Conservation (phyloP, 768 basidiomycete species). For the Tulasnella sp. region DNA sequence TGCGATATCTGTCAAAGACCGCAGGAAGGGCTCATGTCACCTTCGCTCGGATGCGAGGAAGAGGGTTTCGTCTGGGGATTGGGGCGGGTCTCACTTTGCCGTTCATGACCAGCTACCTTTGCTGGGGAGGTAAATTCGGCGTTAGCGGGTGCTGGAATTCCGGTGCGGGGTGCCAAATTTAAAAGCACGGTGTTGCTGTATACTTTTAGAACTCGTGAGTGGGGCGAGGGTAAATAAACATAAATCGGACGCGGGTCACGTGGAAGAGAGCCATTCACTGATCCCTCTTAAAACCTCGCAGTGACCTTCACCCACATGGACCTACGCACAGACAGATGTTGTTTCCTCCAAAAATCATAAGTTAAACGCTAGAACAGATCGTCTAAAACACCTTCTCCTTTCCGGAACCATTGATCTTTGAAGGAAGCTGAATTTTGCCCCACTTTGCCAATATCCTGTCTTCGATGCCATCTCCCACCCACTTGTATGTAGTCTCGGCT, state of each 20-base stretch:
- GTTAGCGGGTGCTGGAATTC: no score
- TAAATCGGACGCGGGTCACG: background rate
- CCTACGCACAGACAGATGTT: background rate
- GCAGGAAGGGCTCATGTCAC: no score
- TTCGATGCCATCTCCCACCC: constrained; percentile 80
- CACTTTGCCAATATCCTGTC: constrained; percentile 71
- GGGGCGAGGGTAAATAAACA: background rate
- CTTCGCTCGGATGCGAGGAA: no score
- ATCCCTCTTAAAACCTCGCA: background rate
- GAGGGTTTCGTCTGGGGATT: no score
- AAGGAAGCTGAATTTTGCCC: constrained; percentile 43
- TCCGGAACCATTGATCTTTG: background rate
- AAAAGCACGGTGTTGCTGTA: no score
- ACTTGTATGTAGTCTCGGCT: constrained; percentile 77
- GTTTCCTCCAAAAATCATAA: background rate
- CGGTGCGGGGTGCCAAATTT: no score
- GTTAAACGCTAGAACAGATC: background rate
- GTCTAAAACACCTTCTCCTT: constrained; percentile 11
- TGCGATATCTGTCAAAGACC: no score
- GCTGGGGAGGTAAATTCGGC: no score
- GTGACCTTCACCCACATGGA: background rate
- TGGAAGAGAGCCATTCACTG: background rate
- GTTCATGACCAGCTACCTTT: no score
- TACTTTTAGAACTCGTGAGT: no score
- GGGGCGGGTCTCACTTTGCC: no score